Conservation (phyloP, 495 filamentous ascomycete species). For the Venustampulla echinocandica region DNA sequence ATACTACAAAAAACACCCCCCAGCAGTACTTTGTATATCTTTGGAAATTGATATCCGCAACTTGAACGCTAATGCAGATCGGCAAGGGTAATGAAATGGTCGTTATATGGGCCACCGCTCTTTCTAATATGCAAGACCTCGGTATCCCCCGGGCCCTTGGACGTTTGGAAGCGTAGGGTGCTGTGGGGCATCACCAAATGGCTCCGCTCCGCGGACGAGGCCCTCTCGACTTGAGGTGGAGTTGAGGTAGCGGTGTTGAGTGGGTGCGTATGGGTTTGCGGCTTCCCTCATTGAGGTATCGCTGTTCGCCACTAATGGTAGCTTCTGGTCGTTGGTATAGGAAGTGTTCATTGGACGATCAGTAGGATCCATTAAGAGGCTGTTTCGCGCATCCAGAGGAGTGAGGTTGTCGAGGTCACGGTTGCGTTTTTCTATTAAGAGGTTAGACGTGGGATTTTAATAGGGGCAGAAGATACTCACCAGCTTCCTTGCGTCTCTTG, state of each 20-base stretch:
- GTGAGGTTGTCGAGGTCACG: conserved; percentile 82
- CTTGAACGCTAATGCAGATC: too few relatives aligned
- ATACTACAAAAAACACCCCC: too few relatives aligned
- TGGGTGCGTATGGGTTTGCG: conserved; percentile 20
- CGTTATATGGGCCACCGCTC: too few relatives aligned
- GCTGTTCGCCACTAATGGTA: conserved; percentile 10
- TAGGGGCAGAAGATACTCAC: conserved; percentile 41
- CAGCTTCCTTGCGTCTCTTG: conserved; percentile 73
- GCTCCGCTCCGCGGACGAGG: conserved; percentile 7
- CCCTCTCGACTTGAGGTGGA: conserved; percentile 11
- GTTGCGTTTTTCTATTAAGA: conserved; percentile 61
- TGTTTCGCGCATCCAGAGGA: conserved; percentile 82
- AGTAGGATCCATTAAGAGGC: conserved; percentile 55
- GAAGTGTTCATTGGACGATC: conserved; percentile 1
- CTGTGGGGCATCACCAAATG: conserved; percentile 8
- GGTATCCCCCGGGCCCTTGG: too few relatives aligned
- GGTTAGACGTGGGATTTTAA: background rate
- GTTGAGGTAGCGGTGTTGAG: conserved; percentile 6
- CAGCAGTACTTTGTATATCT: too few relatives aligned
- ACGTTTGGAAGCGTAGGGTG: conserved; percentile 6
- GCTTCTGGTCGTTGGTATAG: conserved; percentile 15
- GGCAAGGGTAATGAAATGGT: too few relatives aligned
- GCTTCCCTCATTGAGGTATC: conserved; percentile 20
- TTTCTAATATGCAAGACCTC: too few relatives aligned
- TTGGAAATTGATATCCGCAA: too few relatives aligned